Conservation (phyloP, 768 basidiomycete species). For the Phlegmacium glaucopus region DNA sequence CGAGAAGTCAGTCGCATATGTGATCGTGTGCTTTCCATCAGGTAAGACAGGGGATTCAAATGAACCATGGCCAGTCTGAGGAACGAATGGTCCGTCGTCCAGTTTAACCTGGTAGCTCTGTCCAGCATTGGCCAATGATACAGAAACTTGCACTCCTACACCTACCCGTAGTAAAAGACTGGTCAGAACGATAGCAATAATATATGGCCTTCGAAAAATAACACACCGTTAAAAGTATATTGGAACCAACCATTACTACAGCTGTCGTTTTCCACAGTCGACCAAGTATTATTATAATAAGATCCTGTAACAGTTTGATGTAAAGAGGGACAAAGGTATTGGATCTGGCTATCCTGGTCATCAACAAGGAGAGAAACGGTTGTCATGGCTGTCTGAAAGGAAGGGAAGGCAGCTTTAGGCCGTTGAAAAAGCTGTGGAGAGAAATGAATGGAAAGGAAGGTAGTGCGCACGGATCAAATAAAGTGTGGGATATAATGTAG, state of each 20-base stretch:
- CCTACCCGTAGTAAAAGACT: conserved; percentile 16
- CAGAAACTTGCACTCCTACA: conserved; percentile 27
- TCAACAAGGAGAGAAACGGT: conserved; percentile 31
- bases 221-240: conserved; percentile 35
- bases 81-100: conserved; percentile 30
- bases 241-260: conserved; percentile 38
- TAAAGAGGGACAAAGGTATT: conserved; percentile 34
- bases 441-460: conserved; percentile 1
- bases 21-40: conserved; percentile 36
- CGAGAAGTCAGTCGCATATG: conserved; percentile 26
- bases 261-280: conserved; percentile 24
- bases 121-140: conserved; percentile 18
- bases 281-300: conserved; percentile 39
- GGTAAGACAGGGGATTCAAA: conserved; percentile 29
- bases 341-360: conserved; percentile 33
- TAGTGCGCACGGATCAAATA: conserved; percentile 1
- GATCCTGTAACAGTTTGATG: conserved; percentile 30
- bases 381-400: conserved; percentile 13
- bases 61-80: conserved; percentile 26
- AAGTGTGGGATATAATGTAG: neutral
- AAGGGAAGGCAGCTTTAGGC: conserved; percentile 19
- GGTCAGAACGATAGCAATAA: conserved; percentile 1
- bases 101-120: conserved; percentile 33
- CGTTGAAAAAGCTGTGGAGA: conserved; percentile 18
- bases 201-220: neutral